Conservation (phyloP, 2,329 filamentous ascomycete species). For the Cercospora janseana region DNA sequence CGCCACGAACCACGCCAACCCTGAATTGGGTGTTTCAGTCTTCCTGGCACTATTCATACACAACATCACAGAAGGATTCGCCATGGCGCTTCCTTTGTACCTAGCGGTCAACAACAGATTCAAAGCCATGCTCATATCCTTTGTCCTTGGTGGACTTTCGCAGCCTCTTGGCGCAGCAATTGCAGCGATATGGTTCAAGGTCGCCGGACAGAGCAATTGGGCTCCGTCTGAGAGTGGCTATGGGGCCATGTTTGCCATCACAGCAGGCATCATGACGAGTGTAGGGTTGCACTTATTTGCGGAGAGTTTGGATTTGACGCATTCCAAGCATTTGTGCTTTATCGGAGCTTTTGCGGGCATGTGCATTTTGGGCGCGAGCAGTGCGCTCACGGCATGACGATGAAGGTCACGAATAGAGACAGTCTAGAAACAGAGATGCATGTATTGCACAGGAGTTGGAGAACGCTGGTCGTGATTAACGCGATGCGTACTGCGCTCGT, state of each 20-base stretch:
- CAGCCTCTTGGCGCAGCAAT: slow-evolving; percentile 84
- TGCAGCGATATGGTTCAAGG: slow-evolving; percentile 81
- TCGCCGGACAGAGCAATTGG: slow-evolving; percentile 55
- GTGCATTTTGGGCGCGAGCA: slow-evolving; percentile 80
- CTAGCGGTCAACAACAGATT: slow-evolving; percentile 79
- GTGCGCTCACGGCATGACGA: slow-evolving; percentile 69
- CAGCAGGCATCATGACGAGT: slow-evolving; percentile 91
- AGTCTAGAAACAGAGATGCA: too few species aligned
- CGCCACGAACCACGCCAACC: slow-evolving; percentile 94
- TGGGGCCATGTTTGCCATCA: slow-evolving; percentile 80
- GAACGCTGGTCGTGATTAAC: too few species aligned
- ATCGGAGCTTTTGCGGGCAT: slow-evolving; percentile 82
- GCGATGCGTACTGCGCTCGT: too few species aligned
- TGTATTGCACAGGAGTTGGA: too few species aligned
- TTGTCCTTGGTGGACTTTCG: slow-evolving; percentile 77
- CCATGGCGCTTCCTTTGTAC: slow-evolving; percentile 87
- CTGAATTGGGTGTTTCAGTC: slow-evolving; percentile 80
- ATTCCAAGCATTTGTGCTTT: slow-evolving; percentile 73
- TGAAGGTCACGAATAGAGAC: background rate
- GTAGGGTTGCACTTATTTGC: slow-evolving; percentile 87
- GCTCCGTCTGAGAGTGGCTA: slow-evolving; percentile 61
- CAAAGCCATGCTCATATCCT: slow-evolving; percentile 81
- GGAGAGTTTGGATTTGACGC: slow-evolving; percentile 79
- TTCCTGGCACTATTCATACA: slow-evolving; percentile 97
- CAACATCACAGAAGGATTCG: slow-evolving; percentile 96